Evolutionary conservation across 1,139 yeast genomes (phyloP).

Genomic region (Yamadazyma kanchanaburiensis): DNA sequence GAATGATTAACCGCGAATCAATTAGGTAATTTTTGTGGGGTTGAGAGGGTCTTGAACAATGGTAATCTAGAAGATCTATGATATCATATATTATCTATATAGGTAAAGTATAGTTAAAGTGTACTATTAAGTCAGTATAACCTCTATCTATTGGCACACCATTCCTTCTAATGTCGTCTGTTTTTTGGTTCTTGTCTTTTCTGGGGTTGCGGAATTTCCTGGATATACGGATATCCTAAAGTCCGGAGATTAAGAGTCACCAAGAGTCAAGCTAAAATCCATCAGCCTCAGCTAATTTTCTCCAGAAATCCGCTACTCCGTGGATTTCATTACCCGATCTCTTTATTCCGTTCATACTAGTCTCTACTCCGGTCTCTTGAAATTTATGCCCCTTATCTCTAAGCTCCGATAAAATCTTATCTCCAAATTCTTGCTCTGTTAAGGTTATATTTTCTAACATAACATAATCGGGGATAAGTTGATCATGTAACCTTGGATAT

Average conservation of each 20-base stretch:
- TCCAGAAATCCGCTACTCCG: conserved; percentile 47
- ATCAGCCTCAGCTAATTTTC: conserved; percentile 40
- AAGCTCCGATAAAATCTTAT: conserved; percentile 14
- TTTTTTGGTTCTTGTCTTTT: too few species aligned
- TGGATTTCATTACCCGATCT: conserved; percentile 17
- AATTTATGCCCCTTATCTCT: conserved; percentile 26
- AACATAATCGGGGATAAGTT: conserved; percentile 69
- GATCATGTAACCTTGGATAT: conserved; percentile 85
- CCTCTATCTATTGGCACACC: too few species aligned
- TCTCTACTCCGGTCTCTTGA: conserved; percentile 32
- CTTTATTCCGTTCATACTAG: conserved; percentile 43
- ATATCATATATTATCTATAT: too few species aligned
- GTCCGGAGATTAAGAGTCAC: too few species aligned
- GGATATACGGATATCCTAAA: too few species aligned
- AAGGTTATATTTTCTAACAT: conserved; percentile 53
- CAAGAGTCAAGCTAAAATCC: too few species aligned
- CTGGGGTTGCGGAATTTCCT: too few species aligned
- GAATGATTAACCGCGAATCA: conserved; percentile 1
- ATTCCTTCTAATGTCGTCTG: too few species aligned
- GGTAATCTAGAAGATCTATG: neutral
- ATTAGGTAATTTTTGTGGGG: conserved; percentile 9
- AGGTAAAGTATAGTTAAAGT: too few species aligned
- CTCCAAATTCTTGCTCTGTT: conserved; percentile 23
- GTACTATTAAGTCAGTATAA: too few species aligned
- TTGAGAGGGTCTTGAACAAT: neutral